A percentile compares a stretch with the other conserved stretches of the same genome.
Evolutionary conservation across 2,329 filamentous ascomycete genomes (phyloP).

Genomic region (Mycosphaerella arachidis): DNA sequence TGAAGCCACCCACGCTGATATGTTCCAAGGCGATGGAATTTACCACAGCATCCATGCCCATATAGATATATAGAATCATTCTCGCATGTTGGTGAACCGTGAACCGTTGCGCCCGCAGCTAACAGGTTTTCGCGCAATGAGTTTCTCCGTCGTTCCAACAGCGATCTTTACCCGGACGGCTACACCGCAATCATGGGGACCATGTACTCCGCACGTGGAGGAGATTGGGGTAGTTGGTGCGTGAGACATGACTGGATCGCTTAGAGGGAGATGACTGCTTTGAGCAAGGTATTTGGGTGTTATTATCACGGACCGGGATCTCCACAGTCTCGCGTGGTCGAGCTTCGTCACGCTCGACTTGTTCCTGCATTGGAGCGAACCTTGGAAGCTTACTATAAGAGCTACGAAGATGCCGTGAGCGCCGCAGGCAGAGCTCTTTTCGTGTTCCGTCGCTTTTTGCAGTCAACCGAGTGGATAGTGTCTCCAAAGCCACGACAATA

Average conservation of each 20-base stretch:
- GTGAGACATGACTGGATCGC: not conserved
- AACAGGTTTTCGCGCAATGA: constrained; percentile 15
- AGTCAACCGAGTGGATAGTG: not conserved
- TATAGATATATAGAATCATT: not conserved
- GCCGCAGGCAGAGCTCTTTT: not conserved
- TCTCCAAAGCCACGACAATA: not conserved
- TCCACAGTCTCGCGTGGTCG: not conserved
- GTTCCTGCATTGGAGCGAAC: constrained; percentile 6
- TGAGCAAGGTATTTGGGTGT: not conserved
- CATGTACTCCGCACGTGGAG: constrained; percentile 12
- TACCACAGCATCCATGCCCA: not conserved
- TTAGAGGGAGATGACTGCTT: not conserved
- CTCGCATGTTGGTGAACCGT: constrained; percentile 2
- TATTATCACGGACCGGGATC: not conserved
- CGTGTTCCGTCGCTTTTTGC: not conserved
- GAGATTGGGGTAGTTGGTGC: not conserved
- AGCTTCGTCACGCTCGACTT: not conserved
- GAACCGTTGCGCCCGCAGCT: not conserved
- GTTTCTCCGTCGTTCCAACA: constrained; percentile 12
- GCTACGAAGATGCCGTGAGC: not conserved
- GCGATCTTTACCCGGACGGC: constrained; percentile 12
- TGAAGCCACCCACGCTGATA: not conserved
- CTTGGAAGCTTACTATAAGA: not conserved
- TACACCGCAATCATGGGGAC: constrained; percentile 1
- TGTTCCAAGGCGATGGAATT: not conserved